Conservation (phyloP, 2,329 filamentous ascomycete species). For the Metarhizium guizhouense region DNA sequence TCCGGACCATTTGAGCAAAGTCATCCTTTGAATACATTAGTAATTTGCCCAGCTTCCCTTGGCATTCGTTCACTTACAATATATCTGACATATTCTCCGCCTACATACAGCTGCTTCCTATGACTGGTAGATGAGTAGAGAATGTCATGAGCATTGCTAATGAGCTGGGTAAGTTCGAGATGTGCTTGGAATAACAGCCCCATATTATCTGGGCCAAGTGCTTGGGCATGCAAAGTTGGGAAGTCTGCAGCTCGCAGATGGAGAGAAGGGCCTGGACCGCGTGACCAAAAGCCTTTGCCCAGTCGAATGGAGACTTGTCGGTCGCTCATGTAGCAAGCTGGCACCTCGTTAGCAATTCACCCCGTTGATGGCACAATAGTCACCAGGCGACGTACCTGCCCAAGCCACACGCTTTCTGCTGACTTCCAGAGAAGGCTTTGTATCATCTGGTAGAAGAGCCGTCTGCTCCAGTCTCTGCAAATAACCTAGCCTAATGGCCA, state of each 20-base stretch:
- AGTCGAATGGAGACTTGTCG: slow-evolving; percentile 61
- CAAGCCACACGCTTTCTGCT: slow-evolving; percentile 58
- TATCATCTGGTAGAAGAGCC: slow-evolving; percentile 52
- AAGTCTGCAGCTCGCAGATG: slow-evolving; percentile 58
- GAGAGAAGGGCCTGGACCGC: slow-evolving; percentile 59
- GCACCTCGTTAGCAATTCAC: background rate
- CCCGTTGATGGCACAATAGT: background rate
- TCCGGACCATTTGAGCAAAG: slow-evolving; percentile 57
- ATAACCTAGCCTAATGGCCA: slow-evolving; percentile 60
- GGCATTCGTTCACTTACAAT: slow-evolving; percentile 29
- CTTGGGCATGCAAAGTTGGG: slow-evolving; percentile 51
- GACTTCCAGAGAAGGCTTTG: slow-evolving; percentile 49
- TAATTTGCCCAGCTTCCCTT: background rate
- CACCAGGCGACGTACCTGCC: slow-evolving; percentile 40
- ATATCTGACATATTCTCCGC: slow-evolving; percentile 65
- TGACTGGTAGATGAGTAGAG: slow-evolving; percentile 63
- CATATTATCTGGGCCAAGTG: slow-evolving; percentile 54
- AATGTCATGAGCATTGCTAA: slow-evolving; percentile 66
- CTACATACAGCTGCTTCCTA: slow-evolving; percentile 60
- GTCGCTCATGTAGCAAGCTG: slow-evolving; percentile 56
- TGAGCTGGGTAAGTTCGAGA: slow-evolving; percentile 61
- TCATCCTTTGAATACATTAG: slow-evolving; percentile 38
- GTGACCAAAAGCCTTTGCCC: slow-evolving; percentile 65
- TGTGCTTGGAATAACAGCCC: slow-evolving; percentile 63
- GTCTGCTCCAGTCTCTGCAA: slow-evolving; percentile 62